phyloP scores from a whole-genome alignment of 2,329 filamentous ascomycete genomes.

The Fusarium sp. region DNA sequence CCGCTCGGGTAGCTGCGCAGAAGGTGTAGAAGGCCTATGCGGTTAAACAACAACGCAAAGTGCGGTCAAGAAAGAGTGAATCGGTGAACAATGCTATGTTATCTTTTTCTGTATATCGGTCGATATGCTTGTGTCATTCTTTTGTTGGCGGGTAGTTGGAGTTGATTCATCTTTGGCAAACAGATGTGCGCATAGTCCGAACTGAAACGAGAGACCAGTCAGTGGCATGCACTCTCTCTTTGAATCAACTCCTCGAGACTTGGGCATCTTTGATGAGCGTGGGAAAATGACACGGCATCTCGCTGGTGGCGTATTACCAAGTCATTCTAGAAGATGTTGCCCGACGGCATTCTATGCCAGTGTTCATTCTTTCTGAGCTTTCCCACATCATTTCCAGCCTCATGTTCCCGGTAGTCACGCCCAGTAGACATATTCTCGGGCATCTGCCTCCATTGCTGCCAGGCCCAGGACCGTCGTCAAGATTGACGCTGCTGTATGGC shows the following conservation, averaged over 20 bases:
- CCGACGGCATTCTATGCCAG: rapidly evolving
- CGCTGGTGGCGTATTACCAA: neutral
- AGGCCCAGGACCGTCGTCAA: constrained; percentile 58
- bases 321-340: constrained; percentile 8
- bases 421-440: constrained; percentile 72
- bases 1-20: constrained; percentile 29
- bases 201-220: neutral
- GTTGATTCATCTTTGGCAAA: constrained; percentile 18
- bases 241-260: neutral
- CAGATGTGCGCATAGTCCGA: neutral
- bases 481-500: constrained; percentile 25
- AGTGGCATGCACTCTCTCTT: neutral
- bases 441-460: constrained; percentile 70
- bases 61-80: constrained; percentile 12
- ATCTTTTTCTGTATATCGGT: neutral
- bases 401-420: constrained; percentile 67
- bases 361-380: constrained; percentile 3
- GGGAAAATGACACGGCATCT: neutral
- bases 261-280: neutral
- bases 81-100: neutral
- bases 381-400: constrained; percentile 53
- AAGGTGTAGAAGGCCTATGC: neutral
- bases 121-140: neutral
- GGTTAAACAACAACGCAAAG: constrained; percentile 1
- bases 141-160: constrained; percentile 1